Conservation (phyloP, 805 yeast species). For the Candida nitratophila region DNA sequence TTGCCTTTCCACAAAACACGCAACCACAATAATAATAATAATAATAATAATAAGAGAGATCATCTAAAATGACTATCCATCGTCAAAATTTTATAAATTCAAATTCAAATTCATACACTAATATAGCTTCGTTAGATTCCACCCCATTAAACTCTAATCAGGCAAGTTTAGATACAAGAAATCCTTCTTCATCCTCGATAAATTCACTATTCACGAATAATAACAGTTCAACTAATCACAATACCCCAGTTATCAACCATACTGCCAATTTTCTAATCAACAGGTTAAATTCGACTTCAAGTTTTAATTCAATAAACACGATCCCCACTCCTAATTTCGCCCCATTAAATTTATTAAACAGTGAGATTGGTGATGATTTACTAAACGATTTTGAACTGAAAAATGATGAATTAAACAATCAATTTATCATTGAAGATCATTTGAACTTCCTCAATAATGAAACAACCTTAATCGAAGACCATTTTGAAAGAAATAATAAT, state of each 20-base stretch:
- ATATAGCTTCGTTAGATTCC: background rate
- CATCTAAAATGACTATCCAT: conserved; percentile 19
- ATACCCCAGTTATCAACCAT: no score
- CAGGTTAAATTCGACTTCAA: background rate
- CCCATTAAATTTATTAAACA: conserved; percentile 17
- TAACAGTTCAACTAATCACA: no score
- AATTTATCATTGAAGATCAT: background rate
- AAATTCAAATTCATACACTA: background rate
- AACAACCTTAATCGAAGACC: background rate
- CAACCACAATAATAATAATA: no score
- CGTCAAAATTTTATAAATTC: conserved; percentile 7
- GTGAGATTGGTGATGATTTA: conserved; percentile 13
- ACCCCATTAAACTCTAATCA: no score
- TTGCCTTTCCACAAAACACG: no score
- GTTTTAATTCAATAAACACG: background rate
- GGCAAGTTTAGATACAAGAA: conserved; percentile 10
- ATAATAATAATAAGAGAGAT: no score
- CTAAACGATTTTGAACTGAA: background rate
- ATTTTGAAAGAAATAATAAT: conserved; percentile 5
- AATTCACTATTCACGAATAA: conserved; percentile 4
- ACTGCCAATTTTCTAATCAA: no score
- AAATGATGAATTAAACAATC: conserved; percentile 1
- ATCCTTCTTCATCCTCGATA: conserved; percentile 17
- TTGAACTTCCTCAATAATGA: background rate
- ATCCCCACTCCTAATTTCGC: conserved; percentile 24